Percentiles rank a stretch among this genome's conserved stretches.
Evolutionary conservation across 2,329 filamentous ascomycete genomes (phyloP).

Genomic region (Cladosporium velox): DNA sequence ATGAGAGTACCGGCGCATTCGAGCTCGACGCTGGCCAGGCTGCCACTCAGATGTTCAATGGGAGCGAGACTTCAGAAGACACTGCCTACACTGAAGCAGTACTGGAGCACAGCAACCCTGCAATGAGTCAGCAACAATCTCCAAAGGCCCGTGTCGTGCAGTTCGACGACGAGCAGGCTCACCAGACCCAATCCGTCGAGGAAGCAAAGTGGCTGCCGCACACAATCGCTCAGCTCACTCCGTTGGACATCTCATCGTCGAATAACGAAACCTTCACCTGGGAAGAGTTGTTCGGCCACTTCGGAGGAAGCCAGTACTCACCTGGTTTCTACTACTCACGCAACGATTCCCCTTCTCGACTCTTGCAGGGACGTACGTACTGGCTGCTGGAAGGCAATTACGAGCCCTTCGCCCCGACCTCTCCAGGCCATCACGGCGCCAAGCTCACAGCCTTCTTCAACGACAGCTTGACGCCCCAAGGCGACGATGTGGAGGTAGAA

Average conservation of each 20-base stretch:
- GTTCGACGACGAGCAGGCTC: neutral
- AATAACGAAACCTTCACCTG: slow-evolving; percentile 41
- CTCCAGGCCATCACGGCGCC: slow-evolving; percentile 47
- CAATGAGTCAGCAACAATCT: neutral
- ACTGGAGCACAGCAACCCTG: neutral
- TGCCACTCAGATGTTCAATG: neutral
- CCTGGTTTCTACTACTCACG: slow-evolving; percentile 42
- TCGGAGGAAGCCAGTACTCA: slow-evolving; percentile 44
- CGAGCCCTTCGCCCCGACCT: slow-evolving; percentile 47
- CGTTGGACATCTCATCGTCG: slow-evolving; percentile 23
- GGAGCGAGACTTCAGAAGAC: neutral
- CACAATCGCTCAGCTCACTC: slow-evolving; percentile 38
- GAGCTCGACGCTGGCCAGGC: neutral
- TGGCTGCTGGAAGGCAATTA: slow-evolving; percentile 42
- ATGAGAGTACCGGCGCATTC: neutral
- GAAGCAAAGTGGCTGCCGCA: slow-evolving; percentile 39
- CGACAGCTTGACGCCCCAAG: slow-evolving; percentile 33
- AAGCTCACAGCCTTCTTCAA: slow-evolving; percentile 52
- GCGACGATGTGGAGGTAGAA: slow-evolving; percentile 22
- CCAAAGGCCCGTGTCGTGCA: neutral
- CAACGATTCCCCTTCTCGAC: slow-evolving; percentile 15
- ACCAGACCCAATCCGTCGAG: neutral
- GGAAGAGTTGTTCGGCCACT: slow-evolving; percentile 40
- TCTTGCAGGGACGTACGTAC: slow-evolving; percentile 39
- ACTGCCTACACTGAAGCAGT: neutral